Base-by-base conservation (phyloP, 345 rosid species). In the Orychophragmus violaceus region DNA sequence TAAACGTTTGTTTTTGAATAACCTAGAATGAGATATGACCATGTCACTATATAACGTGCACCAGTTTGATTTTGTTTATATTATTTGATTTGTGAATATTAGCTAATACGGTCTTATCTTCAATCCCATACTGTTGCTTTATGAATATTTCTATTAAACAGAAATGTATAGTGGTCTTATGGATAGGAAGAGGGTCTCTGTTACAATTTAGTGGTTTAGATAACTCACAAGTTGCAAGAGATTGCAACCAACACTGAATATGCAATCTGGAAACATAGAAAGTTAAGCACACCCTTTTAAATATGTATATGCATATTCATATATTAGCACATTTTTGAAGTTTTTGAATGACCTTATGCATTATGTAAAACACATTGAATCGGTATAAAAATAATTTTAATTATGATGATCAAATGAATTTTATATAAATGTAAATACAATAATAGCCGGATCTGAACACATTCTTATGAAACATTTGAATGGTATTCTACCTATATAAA, bases 21-120 rank as follows among this genome's bases (percentile, higher is more conserved):
- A 72, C 76, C 55, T 66, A 72, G 66, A 66, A 65, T 59, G 56
- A 13, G 77, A 73, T 51, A 27, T 55, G 60, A 72, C 14, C 66
- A 72, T 73, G 71, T 51, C 70, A 32, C 50, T 37, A 56, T 29
- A 51, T 50, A 58, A 72, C 60, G 65, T 72, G 76, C n/a, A 51
- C 57, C 52, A 33, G 7, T 57, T 58, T 61, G 14, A n/a, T n/a
- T n/a, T n/a, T n/a, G n/a, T n/a, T n/a, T n/a, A n/a, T n/a, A n/a
- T n/a, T n/a, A n/a, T n/a, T n/a, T n/a, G n/a, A 48, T 63, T 62
- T 68, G 19, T 59, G 41, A 56, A 59, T 66, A 66, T 51, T 10
- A 51, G 32, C 55, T 59, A 13, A 36, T 72, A 59, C 66, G 62
- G 0, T 73, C 72, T 73, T 73, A 73, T 66, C 72, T 22, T 59